Conservation (phyloP, 164 flowering plant species). For the Malania oleifera region DNA sequence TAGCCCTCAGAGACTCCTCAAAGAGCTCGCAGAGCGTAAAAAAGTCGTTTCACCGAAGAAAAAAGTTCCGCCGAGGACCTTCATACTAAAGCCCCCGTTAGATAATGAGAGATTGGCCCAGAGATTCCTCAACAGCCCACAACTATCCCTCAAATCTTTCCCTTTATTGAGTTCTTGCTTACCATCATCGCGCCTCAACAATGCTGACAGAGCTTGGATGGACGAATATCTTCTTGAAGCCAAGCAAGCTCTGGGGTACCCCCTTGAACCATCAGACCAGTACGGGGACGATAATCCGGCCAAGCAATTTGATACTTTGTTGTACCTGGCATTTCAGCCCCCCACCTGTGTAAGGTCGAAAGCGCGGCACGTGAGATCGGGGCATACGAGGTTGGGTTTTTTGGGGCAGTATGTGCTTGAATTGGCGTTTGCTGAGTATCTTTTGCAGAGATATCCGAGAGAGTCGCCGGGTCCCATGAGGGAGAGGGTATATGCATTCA, state of each 20-base stretch:
- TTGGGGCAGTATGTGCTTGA: conserved; percentile 93
- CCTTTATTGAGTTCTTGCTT: conserved; percentile 89
- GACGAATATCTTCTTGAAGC: conserved; percentile 92
- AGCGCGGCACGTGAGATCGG: conserved; percentile 70
- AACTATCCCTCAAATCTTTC: conserved; percentile 77
- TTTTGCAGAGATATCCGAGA: conserved; percentile 94
- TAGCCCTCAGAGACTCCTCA: conserved; percentile 85
- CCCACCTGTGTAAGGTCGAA: conserved; percentile 76
- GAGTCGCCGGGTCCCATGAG: conserved; percentile 95
- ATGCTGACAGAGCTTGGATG: conserved; percentile 86
- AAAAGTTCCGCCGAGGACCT: conserved; percentile 64
- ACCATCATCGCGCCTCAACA: conserved; percentile 68
- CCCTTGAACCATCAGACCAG: conserved; percentile 71
- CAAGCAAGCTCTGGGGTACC: conserved; percentile 92
- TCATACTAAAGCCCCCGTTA: conserved; percentile 83
- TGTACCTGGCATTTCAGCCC: conserved; percentile 94
- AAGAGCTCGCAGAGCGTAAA: conserved; percentile 85
- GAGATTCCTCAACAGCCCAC: conserved; percentile 88
- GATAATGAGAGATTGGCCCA: conserved; percentile 72
- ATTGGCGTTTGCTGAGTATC: conserved; percentile 72
- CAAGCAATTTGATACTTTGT: conserved; percentile 80
- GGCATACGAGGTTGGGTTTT: conserved; percentile 84
- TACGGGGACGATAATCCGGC: conserved; percentile 84
- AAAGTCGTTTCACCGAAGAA: conserved; percentile 59
- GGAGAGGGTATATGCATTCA: conserved; percentile 86